Evolutionary conservation across 306 rosid species (phyloP), one percentile per base, ranked within the genome.

Genomic region (Vigna trinervia): DNA sequence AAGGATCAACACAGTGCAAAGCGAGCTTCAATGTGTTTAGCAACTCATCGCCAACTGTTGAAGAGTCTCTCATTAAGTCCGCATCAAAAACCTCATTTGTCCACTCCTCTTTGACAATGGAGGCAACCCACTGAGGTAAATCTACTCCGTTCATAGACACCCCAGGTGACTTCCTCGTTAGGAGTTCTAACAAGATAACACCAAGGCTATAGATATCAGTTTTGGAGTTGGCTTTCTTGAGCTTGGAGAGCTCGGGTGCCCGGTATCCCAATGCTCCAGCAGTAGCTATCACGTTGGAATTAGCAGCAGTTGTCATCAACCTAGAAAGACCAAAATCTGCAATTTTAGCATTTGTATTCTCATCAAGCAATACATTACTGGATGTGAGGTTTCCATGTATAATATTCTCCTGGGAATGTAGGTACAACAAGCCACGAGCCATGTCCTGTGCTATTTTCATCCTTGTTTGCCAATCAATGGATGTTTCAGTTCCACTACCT

Each of bases 111-210:
- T 92, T 92, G 19, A 92, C 97, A 38, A 85, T 85, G 23, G 97
- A 89, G 8, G 97, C 97, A 61, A 90, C 93, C 97, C 97, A 92
- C 65, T 84, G 91, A 34, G 97, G 97, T 47, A 92, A 84, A 75
- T 89, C 90, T 46, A 84, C 43, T 22, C 94, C 95, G 46, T 89
- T 85, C 86, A 78, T 76, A 12, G 91, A 79, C 80, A 89, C 90
- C n/a, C 88, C 89, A 0, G 97, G 93, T 59, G 97, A 85, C 76
- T 88, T 92, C 43, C 95, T 94, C 0, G 95, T 92, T 39, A 92
- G 84, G 51, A 88, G 91, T 80, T 92, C 97, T 80, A 92, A 75
- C 71, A 89, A 86, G 82, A 92, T 88, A 23, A 92, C 95, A 53
- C 97, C 97, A 46, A 89, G 89, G 77, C 95, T 88, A 71, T 92